Evolutionary conservation across 2,329 filamentous ascomycete genomes (phyloP).

Genomic region (Trichophyton rubrum): DNA sequence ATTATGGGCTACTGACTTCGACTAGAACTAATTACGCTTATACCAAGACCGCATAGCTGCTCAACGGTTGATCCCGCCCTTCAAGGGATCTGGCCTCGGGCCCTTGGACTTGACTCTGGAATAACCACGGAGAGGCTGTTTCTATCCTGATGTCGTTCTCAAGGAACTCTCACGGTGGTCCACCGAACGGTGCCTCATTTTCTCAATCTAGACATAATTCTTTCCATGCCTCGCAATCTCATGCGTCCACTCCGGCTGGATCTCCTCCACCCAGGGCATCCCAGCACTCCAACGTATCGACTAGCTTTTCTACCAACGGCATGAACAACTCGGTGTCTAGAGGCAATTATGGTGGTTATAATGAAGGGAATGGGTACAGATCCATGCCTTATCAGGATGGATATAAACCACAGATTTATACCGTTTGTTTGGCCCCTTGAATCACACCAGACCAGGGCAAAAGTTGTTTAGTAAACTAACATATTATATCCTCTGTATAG

Average conservation of each 20-base stretch:
- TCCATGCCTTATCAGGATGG: constrained; percentile 28
- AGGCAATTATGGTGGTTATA: constrained; percentile 28
- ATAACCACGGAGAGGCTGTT: constrained; percentile 12
- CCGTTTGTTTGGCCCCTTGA: constrained; percentile 21
- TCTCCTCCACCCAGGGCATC: constrained; percentile 33
- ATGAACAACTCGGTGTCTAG: constrained; percentile 22
- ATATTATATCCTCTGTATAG: constrained; percentile 4
- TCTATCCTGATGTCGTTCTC: constrained; percentile 27
- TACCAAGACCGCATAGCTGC: not conserved
- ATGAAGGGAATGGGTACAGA: constrained; percentile 30
- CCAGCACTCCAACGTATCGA: constrained; percentile 32
- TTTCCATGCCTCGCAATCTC: constrained; percentile 34
- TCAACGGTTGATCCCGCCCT: not conserved
- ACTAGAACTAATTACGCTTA: not conserved
- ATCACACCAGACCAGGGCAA: not conserved
- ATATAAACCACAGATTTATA: constrained; percentile 37
- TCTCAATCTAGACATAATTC: constrained; percentile 30
- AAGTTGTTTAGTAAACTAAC: not conserved
- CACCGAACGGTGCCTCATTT: constrained; percentile 27
- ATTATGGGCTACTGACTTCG: constrained; percentile 12
- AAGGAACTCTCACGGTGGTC: constrained; percentile 25
- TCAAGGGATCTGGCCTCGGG: not conserved
- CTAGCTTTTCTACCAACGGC: constrained; percentile 27
- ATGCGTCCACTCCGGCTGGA: constrained; percentile 33
- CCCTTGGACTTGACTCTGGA: constrained; percentile 19